Evolutionary conservation across 345 rosid genomes (phyloP).

Genomic region (Boechera divaricarpa): DNA sequence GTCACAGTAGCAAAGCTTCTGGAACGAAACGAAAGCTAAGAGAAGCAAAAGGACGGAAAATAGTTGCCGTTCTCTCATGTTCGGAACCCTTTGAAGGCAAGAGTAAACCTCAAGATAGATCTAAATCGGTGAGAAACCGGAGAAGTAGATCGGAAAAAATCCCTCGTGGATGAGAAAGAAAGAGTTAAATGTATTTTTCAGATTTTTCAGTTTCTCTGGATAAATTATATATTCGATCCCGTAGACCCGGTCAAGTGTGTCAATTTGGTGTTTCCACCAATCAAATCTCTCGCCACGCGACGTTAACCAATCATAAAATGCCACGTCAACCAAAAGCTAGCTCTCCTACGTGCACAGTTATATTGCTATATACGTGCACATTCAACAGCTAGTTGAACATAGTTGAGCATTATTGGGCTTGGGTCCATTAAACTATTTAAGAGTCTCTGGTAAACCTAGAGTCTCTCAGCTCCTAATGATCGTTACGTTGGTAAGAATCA

Average conservation of each 20-base stretch:
- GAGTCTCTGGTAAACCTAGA: not conserved
- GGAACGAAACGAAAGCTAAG: slow-evolving; percentile 54
- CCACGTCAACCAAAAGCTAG: slow-evolving; percentile 37
- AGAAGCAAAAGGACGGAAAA: slow-evolving; percentile 54
- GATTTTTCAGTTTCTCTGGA: slow-evolving; percentile 5
- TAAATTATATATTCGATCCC: slow-evolving; percentile 39
- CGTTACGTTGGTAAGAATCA: not conserved
- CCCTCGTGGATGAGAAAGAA: slow-evolving; percentile 13
- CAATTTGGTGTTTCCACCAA: slow-evolving; percentile 45
- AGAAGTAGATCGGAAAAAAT: slow-evolving; percentile 39
- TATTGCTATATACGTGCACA: slow-evolving; percentile 8
- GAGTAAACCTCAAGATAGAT: slow-evolving; percentile 8
- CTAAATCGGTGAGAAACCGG: slow-evolving; percentile 33
- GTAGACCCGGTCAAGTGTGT: slow-evolving; percentile 38
- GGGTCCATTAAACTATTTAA: slow-evolving; percentile 15
- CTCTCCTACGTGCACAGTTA: slow-evolving; percentile 34
- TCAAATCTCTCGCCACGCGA: slow-evolving; percentile 43
- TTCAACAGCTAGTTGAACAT: not conserved
- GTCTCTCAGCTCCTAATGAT: slow-evolving; percentile 20
- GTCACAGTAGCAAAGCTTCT: slow-evolving; percentile 59
- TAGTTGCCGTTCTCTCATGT: slow-evolving; percentile 52
- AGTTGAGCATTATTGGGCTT: slow-evolving; percentile 8
- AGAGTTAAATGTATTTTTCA: slow-evolving; percentile 14
- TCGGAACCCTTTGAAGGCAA: slow-evolving; percentile 3
- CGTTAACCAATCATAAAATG: slow-evolving; percentile 16